Evolutionary conservation across 202 grass and related monocot species (phyloP).

Genomic region (Schoenoplectus tabernaemontani): DNA sequence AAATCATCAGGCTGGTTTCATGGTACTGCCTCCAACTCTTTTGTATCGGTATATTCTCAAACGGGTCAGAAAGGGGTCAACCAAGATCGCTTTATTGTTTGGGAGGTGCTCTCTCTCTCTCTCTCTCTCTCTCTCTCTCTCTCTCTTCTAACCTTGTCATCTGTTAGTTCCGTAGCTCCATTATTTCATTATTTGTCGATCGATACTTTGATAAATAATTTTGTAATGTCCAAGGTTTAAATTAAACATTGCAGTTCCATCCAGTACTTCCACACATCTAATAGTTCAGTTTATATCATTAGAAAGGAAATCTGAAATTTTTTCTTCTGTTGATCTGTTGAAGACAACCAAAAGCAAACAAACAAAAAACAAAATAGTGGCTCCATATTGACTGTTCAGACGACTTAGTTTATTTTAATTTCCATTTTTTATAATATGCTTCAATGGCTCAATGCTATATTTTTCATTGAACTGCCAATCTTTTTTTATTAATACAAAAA

Average conservation of each 20-base stretch:
- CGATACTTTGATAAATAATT: background rate
- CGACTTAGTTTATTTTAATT: too few relatives aligned
- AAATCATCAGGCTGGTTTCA: constrained; percentile 56
- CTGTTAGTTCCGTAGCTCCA: background rate
- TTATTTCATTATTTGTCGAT: background rate
- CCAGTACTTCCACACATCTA: background rate
- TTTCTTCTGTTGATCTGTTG: background rate
- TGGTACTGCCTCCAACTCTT: constrained; percentile 46
- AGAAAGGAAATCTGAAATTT: background rate
- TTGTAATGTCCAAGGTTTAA: constrained; percentile 3
- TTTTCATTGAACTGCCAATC: background rate
- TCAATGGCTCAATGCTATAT: too few relatives aligned
- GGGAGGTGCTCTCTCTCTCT: constrained; percentile 44
- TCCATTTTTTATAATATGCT: too few relatives aligned
- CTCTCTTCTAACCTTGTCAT: background rate
- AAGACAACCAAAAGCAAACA: background rate
- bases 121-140: background rate
- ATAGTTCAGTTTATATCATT: constrained; percentile 10
- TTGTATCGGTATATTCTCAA: constrained; percentile 64
- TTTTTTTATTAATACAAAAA: background rate
- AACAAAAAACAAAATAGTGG: background rate
- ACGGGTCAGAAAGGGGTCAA: constrained; percentile 94
- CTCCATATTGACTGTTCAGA: background rate
- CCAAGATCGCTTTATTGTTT: constrained; percentile 90
- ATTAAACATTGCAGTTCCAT: background rate